Percentiles rank a stretch among this genome's conserved stretches.
phyloP scores from a whole-genome alignment of 2,329 filamentous ascomycete species.

The Cladosporium sp. region DNA sequence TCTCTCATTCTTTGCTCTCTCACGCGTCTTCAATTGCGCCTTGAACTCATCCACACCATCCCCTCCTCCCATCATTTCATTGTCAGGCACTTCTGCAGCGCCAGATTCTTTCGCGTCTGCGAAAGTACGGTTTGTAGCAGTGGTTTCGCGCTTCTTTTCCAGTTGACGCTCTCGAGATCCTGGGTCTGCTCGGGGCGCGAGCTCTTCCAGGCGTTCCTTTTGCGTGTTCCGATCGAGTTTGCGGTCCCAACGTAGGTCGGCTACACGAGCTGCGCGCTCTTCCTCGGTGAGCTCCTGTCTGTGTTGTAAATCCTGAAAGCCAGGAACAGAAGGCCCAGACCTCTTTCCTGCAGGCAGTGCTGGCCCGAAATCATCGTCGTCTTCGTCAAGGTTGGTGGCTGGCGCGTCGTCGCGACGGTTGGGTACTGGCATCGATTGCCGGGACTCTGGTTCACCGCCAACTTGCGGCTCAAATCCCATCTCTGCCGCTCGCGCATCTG shows the following conservation, averaged over 20 bases:
- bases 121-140: conserved; percentile 71
- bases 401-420: not conserved
- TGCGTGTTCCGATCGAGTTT: conserved; percentile 62
- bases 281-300: conserved; percentile 49
- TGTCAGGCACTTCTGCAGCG: conserved; percentile 63
- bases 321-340: conserved; percentile 62
- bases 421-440: not conserved
- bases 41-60: conserved; percentile 64
- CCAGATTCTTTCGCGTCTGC: conserved; percentile 61
- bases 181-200: conserved; percentile 76
- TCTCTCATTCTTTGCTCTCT: conserved; percentile 75
- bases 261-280: conserved; percentile 39
- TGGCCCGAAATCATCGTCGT: conserved; percentile 59
- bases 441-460: not conserved
- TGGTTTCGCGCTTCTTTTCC: conserved; percentile 75
- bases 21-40: conserved; percentile 58
- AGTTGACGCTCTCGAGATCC: conserved; percentile 78
- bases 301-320: conserved; percentile 67
- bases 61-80: conserved; percentile 72
- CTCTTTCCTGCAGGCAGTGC: conserved; percentile 37
- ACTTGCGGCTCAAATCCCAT: not conserved
- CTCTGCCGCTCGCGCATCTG: conserved; percentile 30
- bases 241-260: conserved; percentile 54
- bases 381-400: conserved; percentile 41
- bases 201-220: conserved; percentile 71